A percentile compares a stretch with the other conserved stretches of the same genome.
Evolutionary conservation across 1,139 yeast species (phyloP).

Genomic region (Kodamaea ohmeri): DNA sequence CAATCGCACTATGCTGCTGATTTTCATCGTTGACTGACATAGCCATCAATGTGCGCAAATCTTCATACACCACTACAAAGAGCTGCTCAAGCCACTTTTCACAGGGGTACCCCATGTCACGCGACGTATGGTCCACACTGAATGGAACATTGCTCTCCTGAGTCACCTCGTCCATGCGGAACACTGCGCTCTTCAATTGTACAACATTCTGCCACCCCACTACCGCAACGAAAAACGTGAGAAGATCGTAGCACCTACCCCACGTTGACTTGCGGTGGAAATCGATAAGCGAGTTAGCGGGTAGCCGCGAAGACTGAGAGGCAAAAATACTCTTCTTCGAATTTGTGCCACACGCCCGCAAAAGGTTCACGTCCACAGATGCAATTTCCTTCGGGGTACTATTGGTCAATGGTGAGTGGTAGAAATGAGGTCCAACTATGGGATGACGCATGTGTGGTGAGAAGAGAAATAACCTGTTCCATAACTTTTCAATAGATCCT

Average conservation of each 20-base stretch:
- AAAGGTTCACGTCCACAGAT: slow-evolving; percentile 34
- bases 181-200: slow-evolving; percentile 23
- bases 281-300: slow-evolving; percentile 31
- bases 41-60: slow-evolving; percentile 31
- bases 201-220: slow-evolving; percentile 43
- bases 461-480: slow-evolving; percentile 33
- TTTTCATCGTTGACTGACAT: slow-evolving; percentile 24
- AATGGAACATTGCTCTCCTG: background rate
- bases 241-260: slow-evolving; percentile 43
- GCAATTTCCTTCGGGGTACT: slow-evolving; percentile 36
- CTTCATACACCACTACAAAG: slow-evolving; percentile 38
- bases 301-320: slow-evolving; percentile 32
- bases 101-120: slow-evolving; percentile 19
- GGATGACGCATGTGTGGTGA: slow-evolving; percentile 38
- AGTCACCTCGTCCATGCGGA: slow-evolving; percentile 9
- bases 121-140: slow-evolving; percentile 21
- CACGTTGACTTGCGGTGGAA: slow-evolving; percentile 38
- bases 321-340: slow-evolving; percentile 29
- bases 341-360: slow-evolving; percentile 30
- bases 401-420: slow-evolving; percentile 37
- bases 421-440: slow-evolving; percentile 32
- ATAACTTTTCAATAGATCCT: slow-evolving; percentile 32
- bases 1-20: slow-evolving; percentile 40
- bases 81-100: slow-evolving; percentile 43
- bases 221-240: slow-evolving; percentile 37